phyloP scores from a whole-genome alignment of 768 basidiomycete species.

The Lactarius sp. region DNA sequence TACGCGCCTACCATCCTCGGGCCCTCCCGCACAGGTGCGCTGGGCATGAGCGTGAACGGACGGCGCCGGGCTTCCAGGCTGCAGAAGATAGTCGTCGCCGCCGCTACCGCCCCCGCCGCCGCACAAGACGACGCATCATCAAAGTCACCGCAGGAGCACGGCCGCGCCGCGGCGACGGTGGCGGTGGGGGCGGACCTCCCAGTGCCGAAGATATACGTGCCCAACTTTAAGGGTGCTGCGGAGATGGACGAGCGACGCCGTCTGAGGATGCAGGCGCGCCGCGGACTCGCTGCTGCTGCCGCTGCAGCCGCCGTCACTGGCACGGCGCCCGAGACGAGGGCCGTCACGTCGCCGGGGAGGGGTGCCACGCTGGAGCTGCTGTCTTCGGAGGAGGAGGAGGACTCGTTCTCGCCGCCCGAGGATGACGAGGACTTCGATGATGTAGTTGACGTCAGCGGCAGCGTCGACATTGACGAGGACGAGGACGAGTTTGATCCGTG shows the following conservation, averaged over 20 bases:
- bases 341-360: constrained; percentile 27
- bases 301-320: constrained; percentile 18
- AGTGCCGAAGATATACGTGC: constrained; percentile 51
- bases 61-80: constrained; percentile 5
- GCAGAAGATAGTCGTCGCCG: neutral
- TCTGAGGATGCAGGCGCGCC: constrained; percentile 60
- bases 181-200: neutral
- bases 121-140: constrained; percentile 7
- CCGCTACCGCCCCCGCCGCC: neutral
- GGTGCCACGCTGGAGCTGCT: constrained; percentile 44
- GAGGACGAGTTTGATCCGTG: constrained; percentile 80
- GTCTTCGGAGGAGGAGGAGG: constrained; percentile 49
- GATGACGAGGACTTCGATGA: constrained; percentile 48
- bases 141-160: constrained; percentile 17
- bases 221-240: constrained; percentile 77
- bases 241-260: constrained; percentile 78
- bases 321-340: constrained; percentile 34
- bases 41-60: constrained; percentile 74
- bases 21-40: constrained; percentile 54
- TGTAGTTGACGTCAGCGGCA: constrained; percentile 43
- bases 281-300: constrained; percentile 31
- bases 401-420: constrained; percentile 37
- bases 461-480: constrained; percentile 54
- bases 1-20: constrained; percentile 91
- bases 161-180: neutral